Evolutionary conservation across 2,329 filamentous ascomycete species (phyloP).

Genomic region (Diaporthe longicolla): DNA sequence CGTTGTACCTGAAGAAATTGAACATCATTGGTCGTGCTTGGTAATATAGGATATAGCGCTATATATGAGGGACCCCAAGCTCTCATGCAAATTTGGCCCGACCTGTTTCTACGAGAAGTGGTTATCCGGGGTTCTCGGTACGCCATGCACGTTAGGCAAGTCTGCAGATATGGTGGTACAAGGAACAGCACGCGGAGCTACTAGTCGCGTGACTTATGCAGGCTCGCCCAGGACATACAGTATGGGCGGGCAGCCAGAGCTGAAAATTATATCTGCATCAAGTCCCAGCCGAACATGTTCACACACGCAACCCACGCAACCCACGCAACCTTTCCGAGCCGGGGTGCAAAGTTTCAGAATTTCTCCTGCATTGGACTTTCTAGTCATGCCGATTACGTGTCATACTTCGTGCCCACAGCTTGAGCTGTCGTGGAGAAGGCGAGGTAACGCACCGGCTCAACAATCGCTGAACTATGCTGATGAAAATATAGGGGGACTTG

Average conservation of each 20-base stretch:
- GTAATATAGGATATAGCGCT: too few species aligned
- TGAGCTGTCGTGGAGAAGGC: slow-evolving; percentile 2
- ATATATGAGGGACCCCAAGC: too few species aligned
- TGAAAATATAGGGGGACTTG: not conserved
- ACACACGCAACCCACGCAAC: not conserved
- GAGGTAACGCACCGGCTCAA: not conserved
- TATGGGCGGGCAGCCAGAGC: too few species aligned
- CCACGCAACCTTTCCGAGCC: too few species aligned
- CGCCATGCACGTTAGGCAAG: too few species aligned
- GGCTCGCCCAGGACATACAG: not conserved
- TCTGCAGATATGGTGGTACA: not conserved
- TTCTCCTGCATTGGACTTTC: too few species aligned
- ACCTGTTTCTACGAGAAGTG: too few species aligned
- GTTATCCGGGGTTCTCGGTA: too few species aligned
- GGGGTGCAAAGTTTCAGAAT: too few species aligned
- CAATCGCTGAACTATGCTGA: not conserved
- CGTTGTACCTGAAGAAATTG: too few species aligned
- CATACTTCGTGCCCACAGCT: not conserved
- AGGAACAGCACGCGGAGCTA: not conserved
- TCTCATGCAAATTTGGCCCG: too few species aligned
- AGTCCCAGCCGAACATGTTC: not conserved
- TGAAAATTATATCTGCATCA: not conserved
- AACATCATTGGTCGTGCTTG: too few species aligned
- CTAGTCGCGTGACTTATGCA: not conserved
- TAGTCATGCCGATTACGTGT: not conserved